Evolutionary conservation across 768 basidiomycete species (phyloP).

Genomic region (Lepiota subincarnata): DNA sequence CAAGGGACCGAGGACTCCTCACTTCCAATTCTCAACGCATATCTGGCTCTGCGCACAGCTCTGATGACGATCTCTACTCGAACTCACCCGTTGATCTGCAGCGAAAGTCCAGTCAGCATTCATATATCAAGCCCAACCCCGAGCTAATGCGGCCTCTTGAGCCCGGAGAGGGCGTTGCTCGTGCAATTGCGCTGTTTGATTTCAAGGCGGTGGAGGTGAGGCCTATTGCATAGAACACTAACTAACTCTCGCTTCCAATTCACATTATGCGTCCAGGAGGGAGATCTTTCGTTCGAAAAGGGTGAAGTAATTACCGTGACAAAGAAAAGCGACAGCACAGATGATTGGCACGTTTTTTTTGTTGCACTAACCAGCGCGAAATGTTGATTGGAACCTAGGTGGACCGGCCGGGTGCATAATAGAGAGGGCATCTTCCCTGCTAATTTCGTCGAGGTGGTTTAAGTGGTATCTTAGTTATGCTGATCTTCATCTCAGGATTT

Average conservation of each 20-base stretch:
- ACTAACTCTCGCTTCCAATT: slow-evolving; percentile 5
- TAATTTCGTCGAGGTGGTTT: slow-evolving; percentile 73
- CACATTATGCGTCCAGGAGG: slow-evolving; percentile 38
- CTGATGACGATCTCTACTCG: not conserved
- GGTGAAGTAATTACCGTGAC: slow-evolving; percentile 71
- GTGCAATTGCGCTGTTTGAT: slow-evolving; percentile 72
- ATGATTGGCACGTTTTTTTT: slow-evolving; percentile 59
- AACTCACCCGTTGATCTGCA: not conserved
- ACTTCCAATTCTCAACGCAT: not conserved
- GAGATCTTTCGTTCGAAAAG: slow-evolving; percentile 72
- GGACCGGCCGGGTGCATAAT: slow-evolving; percentile 66
- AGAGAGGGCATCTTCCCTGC: slow-evolving; percentile 74
- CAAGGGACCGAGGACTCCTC: not conserved
- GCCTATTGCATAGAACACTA: not conserved
- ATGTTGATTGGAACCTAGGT: slow-evolving; percentile 40
- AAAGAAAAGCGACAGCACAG: slow-evolving; percentile 63
- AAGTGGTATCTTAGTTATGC: not conserved
- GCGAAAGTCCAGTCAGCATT: not conserved
- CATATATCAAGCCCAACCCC: slow-evolving; percentile 39
- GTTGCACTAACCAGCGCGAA: not conserved
- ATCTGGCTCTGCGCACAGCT: not conserved
- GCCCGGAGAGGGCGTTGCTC: slow-evolving; percentile 58
- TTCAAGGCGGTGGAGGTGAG: slow-evolving; percentile 70
- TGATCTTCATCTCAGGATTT: not conserved
- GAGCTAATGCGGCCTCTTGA: slow-evolving; percentile 45